phyloP scores from a whole-genome alignment of 495 filamentous ascomycete species.

The Aspergillus kassunensis region DNA sequence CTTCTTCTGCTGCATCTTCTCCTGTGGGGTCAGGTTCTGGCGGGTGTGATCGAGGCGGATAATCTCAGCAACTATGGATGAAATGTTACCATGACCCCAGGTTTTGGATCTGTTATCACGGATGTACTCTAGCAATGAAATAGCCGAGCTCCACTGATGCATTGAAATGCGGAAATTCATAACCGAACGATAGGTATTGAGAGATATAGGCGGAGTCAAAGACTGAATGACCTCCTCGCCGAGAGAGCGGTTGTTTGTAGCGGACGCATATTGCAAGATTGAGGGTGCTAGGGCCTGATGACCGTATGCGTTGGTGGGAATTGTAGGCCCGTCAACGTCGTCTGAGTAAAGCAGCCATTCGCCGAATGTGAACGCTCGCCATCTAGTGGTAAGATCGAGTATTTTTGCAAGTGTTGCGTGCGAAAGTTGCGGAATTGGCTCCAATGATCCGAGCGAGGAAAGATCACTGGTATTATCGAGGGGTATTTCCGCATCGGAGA shows the following conservation, averaged over 20 bases:
- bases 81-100: conserved; percentile 49
- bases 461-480: conserved; percentile 19
- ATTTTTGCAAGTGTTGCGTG: conserved; percentile 43
- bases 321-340: conserved; percentile 54
- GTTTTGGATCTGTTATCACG: conserved; percentile 34
- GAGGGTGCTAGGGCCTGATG: conserved; percentile 49
- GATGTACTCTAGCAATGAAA: conserved; percentile 40
- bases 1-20: too few relatives aligned
- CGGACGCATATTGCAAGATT: conserved; percentile 54
- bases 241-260: conserved; percentile 45
- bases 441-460: conserved; percentile 15
- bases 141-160: conserved; percentile 45
- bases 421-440: conserved; percentile 46
- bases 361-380: conserved; percentile 46
- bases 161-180: conserved; percentile 46
- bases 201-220: conserved; percentile 34
- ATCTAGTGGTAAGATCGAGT: conserved; percentile 49
- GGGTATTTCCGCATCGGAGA: conserved; percentile 12
- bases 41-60: conserved; percentile 31
- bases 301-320: conserved; percentile 44
- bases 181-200: conserved; percentile 46
- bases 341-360: conserved; percentile 52
- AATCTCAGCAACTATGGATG: conserved; percentile 39
- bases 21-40: too few relatives aligned
- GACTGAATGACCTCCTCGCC: conserved; percentile 39